Evolutionary conservation across 176 grass and related monocot genomes (phyloP).

Genomic region (Chrysopogon serrulatus): DNA sequence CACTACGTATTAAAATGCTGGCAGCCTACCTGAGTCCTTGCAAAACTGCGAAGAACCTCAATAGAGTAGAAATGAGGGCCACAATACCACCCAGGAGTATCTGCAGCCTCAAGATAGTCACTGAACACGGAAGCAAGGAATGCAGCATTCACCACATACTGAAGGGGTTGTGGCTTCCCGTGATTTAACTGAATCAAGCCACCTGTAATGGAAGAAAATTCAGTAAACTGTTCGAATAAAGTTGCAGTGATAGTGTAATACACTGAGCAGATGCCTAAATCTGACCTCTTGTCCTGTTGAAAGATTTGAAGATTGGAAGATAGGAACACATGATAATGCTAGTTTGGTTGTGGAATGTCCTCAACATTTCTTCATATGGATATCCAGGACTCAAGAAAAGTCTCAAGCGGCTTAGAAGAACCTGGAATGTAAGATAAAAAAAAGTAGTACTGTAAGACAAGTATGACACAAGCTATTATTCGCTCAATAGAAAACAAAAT

Average conservation of each 20-base stretch:
- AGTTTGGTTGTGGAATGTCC: slow-evolving; percentile 91
- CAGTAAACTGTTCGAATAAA: slow-evolving; percentile 5
- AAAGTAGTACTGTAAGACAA: not conserved
- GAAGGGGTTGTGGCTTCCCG: slow-evolving; percentile 73
- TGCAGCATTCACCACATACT: slow-evolving; percentile 89
- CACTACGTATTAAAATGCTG: not conserved
- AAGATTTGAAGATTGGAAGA: slow-evolving; percentile 77
- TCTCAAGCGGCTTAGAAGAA: slow-evolving; percentile 93
- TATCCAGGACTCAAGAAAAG: slow-evolving; percentile 97
- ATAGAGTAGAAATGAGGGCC: slow-evolving; percentile 86
- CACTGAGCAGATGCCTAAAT: not conserved
- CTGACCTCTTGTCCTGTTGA: slow-evolving; percentile 90
- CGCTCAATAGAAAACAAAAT: slow-evolving; percentile 6
- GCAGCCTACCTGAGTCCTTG: slow-evolving; percentile 62
- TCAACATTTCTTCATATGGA: slow-evolving; percentile 91
- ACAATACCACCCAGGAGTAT: slow-evolving; percentile 96
- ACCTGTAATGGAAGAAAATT: slow-evolving; percentile 48
- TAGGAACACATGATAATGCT: slow-evolving; percentile 95
- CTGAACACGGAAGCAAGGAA: slow-evolving; percentile 90
- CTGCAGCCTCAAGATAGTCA: slow-evolving; percentile 89
- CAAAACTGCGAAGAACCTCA: slow-evolving; percentile 77
- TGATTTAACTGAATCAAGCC: slow-evolving; percentile 93
- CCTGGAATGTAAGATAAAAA: slow-evolving; percentile 43
- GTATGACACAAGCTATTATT: not conserved
- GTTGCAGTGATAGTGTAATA: not conserved